Conservation (phyloP, 306 rosid species). For the Lathyrus oleraceus region DNA sequence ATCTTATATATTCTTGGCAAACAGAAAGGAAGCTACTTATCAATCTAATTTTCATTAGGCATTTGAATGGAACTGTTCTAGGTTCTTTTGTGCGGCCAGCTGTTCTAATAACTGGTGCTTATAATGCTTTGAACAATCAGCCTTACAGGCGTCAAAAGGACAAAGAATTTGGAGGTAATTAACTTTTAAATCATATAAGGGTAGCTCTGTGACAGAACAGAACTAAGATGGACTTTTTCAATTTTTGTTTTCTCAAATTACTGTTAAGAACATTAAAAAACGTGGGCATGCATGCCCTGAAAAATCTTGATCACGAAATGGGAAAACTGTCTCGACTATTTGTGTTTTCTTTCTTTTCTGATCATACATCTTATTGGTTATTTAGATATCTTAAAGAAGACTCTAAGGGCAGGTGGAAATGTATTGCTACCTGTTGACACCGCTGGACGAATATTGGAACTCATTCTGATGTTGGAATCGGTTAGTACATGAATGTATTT, state of each 20-base stretch:
- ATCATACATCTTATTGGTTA: constrained; percentile 28
- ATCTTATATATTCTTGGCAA: constrained; percentile 11
- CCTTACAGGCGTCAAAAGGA: constrained; percentile 92
- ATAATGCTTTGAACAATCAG: constrained; percentile 96
- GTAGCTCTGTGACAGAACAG: not conserved
- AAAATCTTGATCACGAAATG: constrained; percentile 19
- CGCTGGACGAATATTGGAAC: constrained; percentile 87
- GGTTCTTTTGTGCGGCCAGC: constrained; percentile 91
- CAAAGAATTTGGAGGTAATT: constrained; percentile 87
- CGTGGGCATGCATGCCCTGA: not conserved
- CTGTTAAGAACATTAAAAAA: not conserved
- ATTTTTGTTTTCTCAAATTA: constrained; percentile 23
- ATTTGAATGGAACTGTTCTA: constrained; percentile 88
- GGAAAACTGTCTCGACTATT: constrained; percentile 17
- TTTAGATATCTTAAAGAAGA: constrained; percentile 79
- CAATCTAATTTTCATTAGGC: constrained; percentile 64
- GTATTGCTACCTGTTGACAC: constrained; percentile 89
- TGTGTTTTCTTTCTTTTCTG: constrained; percentile 40
- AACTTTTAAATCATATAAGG: constrained; percentile 29
- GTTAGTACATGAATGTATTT: constrained; percentile 52
- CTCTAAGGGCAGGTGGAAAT: constrained; percentile 82
- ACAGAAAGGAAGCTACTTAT: constrained; percentile 37
- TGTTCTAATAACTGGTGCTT: constrained; percentile 95
- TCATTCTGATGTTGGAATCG: constrained; percentile 77
- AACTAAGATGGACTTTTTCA: constrained; percentile 11